Evolutionary conservation across 352 stramenopile species (phyloP), one percentile per base, ranked within the genome.

Genomic region (Elongisporangium anandrum): DNA sequence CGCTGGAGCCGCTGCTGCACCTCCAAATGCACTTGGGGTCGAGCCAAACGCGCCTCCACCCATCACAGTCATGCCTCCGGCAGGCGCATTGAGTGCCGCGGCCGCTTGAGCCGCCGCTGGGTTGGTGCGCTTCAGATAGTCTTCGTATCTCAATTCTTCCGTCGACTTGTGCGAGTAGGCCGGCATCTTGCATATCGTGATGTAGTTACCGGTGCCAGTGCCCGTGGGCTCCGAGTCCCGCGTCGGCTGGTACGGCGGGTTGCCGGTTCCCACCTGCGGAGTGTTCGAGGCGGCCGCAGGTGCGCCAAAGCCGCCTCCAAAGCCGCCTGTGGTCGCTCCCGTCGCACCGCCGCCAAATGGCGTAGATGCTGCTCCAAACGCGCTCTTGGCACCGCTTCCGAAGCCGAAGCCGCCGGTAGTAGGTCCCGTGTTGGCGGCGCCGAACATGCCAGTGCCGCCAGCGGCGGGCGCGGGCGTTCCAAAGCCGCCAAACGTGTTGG

Each of bases 61-160:
- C 9, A 60, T 78, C 48, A 66, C 69, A 45, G 34, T 17, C 34
- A 45, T 45, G 34, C 34, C 34, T 45, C 34, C 34, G 10, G 63
- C 68, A 23, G 77, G 73, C 10, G 70, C 73, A 38, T 85, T 85
- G 55, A 81, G 57, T 24, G 66, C 72, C 15, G 75, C 68, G 0
- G 68, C 69, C 7, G 77, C 75, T 49, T 83, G 66, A 10, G 73
- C 70, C 8, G 76, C 65, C 34, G 72, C 69, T 10, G 82, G 79
- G 60, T 92, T 79, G 7, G 75, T 87, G 41, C 79, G 79, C 69
- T 92, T 92, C 51, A 90, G 57, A 45, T 91, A 91, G 38, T 93
- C 84, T 73, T 91, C 84, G 45, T 80, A 90, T 10, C 83, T 80
- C 9, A 92, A 64, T 54, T 92, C 83, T 65, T 92, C 83, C 1